These are phyloP conservation scores for Saccharomyces pastorianus DNA, from an alignment of 1,139 yeast genomes.

Conservation along the genomic window DNA sequence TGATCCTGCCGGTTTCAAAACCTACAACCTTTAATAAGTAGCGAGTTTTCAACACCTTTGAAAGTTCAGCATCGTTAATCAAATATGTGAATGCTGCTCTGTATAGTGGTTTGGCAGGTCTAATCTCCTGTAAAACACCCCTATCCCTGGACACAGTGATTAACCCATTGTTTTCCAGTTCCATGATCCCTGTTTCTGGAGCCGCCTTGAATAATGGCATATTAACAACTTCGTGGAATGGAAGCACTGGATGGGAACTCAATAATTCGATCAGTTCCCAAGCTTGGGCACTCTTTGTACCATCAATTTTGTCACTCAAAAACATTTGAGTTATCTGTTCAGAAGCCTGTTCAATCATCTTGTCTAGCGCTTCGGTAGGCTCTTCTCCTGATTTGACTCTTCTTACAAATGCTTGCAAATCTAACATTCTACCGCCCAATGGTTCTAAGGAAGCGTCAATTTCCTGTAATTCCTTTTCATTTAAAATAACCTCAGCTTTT, in stretches of 20 bases:
- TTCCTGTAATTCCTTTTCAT: slow-evolving; percentile 21
- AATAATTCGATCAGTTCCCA: slow-evolving; percentile 74
- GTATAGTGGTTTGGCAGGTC: too few relatives aligned
- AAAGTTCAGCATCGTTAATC: too few relatives aligned
- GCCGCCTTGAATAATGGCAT: slow-evolving; percentile 58
- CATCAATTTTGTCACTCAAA: slow-evolving; percentile 42
- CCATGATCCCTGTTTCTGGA: slow-evolving; percentile 49
- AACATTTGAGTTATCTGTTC: slow-evolving; percentile 83
- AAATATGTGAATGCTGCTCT: too few relatives aligned
- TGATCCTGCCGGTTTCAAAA: too few relatives aligned
- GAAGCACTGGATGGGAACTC: slow-evolving; percentile 40
- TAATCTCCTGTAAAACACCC: slow-evolving; percentile 59
- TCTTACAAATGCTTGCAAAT: slow-evolving; percentile 81
- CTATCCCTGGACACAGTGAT: slow-evolving; percentile 61
- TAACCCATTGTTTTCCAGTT: slow-evolving; percentile 73
- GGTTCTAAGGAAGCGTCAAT: slow-evolving; percentile 59
- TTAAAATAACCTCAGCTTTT: slow-evolving; percentile 5
- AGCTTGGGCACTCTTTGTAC: slow-evolving; percentile 73
- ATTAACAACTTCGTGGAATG: slow-evolving; percentile 46
- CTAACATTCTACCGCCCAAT: slow-evolving; percentile 91
- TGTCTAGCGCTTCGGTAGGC: slow-evolving; percentile 66
- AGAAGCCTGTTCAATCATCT: slow-evolving; percentile 76
- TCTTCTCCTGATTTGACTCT: slow-evolving; percentile 82
- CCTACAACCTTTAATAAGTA: too few relatives aligned
- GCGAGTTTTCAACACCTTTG: too few relatives aligned